These are phyloP conservation scores for Malus domestica DNA, from an alignment of 306 rosid genomes.

Conservation along the genomic window DNA sequence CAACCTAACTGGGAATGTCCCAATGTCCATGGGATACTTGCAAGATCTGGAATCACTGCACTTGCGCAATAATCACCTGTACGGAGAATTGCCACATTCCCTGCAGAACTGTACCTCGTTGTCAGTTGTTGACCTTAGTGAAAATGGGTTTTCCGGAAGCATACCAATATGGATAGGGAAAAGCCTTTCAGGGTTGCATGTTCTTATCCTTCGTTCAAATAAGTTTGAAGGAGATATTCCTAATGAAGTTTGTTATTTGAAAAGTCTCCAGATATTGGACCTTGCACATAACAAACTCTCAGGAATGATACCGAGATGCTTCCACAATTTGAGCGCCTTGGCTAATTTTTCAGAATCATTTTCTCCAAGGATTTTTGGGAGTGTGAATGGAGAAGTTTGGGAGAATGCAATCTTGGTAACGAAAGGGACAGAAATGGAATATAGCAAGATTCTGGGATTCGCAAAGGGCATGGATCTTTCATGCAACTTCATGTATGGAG, in stretches of 20 bases:
- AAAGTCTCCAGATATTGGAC: slow-evolving; percentile 6
- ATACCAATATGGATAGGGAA: slow-evolving; percentile 7
- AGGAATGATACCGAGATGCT: slow-evolving; percentile 18
- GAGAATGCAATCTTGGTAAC: too few species aligned
- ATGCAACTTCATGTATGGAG: too few species aligned
- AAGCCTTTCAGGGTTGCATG: neutral
- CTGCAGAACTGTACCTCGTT: neutral
- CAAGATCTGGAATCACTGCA: neutral
- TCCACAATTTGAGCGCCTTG: neutral
- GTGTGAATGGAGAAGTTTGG: too few species aligned
- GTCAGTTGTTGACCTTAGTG: neutral
- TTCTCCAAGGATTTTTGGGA: too few species aligned
- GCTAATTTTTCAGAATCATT: neutral
- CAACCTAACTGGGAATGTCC: slow-evolving; percentile 26
- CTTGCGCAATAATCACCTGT: slow-evolving; percentile 8
- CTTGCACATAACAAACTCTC: slow-evolving; percentile 5
- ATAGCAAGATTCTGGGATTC: too few species aligned
- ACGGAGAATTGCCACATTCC: slow-evolving; percentile 7
- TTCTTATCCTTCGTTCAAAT: slow-evolving; percentile 13
- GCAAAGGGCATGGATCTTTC: too few species aligned
- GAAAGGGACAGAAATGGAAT: too few species aligned
- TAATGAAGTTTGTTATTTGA: neutral
- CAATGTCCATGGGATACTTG: slow-evolving; percentile 26
- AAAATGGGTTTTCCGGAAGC: slow-evolving; percentile 7
- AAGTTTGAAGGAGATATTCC: slow-evolving; percentile 11